phyloP scores from a whole-genome alignment of 140 eudicot genomes.

The Stevia rebaudiana region DNA sequence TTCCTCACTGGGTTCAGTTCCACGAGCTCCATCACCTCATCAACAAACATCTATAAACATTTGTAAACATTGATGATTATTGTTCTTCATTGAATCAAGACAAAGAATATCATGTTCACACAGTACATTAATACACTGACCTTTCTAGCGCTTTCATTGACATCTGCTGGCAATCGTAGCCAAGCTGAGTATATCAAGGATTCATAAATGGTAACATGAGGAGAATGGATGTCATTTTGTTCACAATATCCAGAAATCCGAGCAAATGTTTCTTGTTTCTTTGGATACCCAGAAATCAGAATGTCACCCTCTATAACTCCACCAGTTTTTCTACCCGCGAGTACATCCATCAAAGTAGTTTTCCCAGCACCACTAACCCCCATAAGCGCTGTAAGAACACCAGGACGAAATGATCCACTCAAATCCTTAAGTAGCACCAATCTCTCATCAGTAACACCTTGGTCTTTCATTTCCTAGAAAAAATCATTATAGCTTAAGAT shows the following conservation, averaged over 20 bases:
- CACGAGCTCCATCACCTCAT: conserved; percentile 74
- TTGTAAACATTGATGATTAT: conserved; percentile 5
- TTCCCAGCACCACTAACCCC: conserved; percentile 55
- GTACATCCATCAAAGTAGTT: conserved; percentile 49
- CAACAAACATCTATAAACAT: conserved; percentile 49
- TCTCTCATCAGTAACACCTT: conserved; percentile 36
- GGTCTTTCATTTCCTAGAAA: conserved; percentile 54
- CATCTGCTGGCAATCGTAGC: conserved; percentile 36
- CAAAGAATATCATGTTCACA: not conserved
- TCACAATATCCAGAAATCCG: conserved; percentile 48
- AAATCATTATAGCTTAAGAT: not conserved
- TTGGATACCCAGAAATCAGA: conserved; percentile 44
- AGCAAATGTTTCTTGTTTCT: conserved; percentile 50
- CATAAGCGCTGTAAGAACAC: conserved; percentile 52
- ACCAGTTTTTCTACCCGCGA: conserved; percentile 48
- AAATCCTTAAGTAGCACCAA: conserved; percentile 40
- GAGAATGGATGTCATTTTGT: conserved; percentile 49
- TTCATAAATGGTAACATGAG: conserved; percentile 43
- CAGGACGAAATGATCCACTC: conserved; percentile 48
- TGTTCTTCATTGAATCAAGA: not conserved
- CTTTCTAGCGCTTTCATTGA: conserved; percentile 24
- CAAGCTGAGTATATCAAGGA: conserved; percentile 42
- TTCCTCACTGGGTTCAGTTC: conserved; percentile 49
- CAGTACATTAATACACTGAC: conserved; percentile 8
- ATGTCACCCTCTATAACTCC: conserved; percentile 40